Evolutionary conservation across 2,329 filamentous ascomycete genomes (phyloP).

Genomic region (Capronia americana): DNA sequence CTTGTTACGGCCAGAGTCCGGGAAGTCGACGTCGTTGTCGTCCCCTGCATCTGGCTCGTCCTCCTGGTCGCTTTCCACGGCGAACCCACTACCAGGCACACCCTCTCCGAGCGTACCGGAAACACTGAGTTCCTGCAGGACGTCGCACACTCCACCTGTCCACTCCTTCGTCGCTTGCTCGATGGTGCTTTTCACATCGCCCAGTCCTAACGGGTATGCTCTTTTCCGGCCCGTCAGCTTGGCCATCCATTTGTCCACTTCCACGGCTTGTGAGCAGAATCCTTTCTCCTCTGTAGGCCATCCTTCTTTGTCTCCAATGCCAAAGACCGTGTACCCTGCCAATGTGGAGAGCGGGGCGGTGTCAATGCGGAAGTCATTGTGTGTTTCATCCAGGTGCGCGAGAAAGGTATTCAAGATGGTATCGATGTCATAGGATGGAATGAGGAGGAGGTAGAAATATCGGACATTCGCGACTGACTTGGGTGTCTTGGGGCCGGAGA

Average conservation of each 20-base stretch:
- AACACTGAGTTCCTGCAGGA: constrained; percentile 65
- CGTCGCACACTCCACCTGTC: constrained; percentile 74
- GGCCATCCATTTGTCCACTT: constrained; percentile 97
- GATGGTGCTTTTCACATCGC: constrained; percentile 80
- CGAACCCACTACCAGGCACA: constrained; percentile 79
- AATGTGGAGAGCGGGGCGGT: constrained; percentile 78
- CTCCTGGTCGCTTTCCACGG: constrained; percentile 84
- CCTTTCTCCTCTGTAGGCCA: constrained; percentile 92
- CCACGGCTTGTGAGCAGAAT: constrained; percentile 89
- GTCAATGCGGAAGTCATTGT: constrained; percentile 96
- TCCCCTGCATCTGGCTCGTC: constrained; percentile 62
- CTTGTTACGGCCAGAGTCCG: constrained; percentile 51
- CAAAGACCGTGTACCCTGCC: constrained; percentile 90
- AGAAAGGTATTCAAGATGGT: constrained; percentile 87
- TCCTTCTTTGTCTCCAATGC: constrained; percentile 86
- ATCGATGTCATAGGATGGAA: constrained; percentile 95
- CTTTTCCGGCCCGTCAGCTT: constrained; percentile 85
- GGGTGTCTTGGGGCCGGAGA: constrained; percentile 64
- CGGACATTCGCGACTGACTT: constrained; percentile 40
- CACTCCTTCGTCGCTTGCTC: constrained; percentile 74
- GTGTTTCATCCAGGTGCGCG: constrained; percentile 86
- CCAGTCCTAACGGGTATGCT: constrained; percentile 87
- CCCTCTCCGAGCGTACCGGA: constrained; percentile 67
- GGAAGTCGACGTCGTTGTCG: constrained; percentile 58
- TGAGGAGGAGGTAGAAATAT: constrained; percentile 78